Conservation (phyloP, 2,329 filamentous ascomycete genomes). For the Fusarium illudens region DNA sequence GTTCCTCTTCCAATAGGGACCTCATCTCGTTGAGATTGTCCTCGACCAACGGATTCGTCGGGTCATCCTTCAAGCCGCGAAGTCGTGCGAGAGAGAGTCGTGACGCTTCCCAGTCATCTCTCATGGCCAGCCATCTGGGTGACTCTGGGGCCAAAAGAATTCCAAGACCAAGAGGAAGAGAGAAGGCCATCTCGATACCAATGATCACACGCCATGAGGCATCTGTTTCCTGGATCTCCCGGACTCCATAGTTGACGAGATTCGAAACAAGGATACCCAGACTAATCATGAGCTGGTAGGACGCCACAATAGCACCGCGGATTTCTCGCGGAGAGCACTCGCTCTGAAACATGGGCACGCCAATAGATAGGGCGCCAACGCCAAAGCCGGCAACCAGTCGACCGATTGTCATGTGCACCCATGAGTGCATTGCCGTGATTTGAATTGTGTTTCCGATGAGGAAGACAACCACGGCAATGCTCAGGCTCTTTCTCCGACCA, state of each 20-base stretch:
- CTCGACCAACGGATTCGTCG: constrained; percentile 53
- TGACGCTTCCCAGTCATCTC: constrained; percentile 55
- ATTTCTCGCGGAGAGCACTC: constrained; percentile 68
- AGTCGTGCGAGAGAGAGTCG: constrained; percentile 60
- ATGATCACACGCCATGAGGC: constrained; percentile 69
- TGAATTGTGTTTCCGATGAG: constrained; percentile 71
- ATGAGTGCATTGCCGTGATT: constrained; percentile 63
- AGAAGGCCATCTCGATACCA: constrained; percentile 60
- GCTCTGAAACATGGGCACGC: constrained; percentile 71
- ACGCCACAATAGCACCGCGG: constrained; percentile 67
- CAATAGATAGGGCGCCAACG: constrained; percentile 69
- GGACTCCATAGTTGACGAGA: constrained; percentile 62
- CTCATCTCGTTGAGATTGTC: constrained; percentile 61
- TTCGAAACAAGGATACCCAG: constrained; percentile 69
- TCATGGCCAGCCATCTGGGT: constrained; percentile 61
- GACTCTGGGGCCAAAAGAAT: constrained; percentile 63
- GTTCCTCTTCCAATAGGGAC: constrained; percentile 55
- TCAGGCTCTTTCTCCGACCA: constrained; percentile 64
- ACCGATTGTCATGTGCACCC: constrained; percentile 72
- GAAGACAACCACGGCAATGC: constrained; percentile 63
- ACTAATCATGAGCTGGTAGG: constrained; percentile 76
- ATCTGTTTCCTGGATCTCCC: constrained; percentile 50
- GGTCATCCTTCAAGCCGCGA: constrained; percentile 57
- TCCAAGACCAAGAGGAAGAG: constrained; percentile 59
- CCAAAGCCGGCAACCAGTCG: constrained; percentile 48